Evolutionary conservation across 2,329 filamentous ascomycete species (phyloP).

Genomic region (Diaporthe nobilis): DNA sequence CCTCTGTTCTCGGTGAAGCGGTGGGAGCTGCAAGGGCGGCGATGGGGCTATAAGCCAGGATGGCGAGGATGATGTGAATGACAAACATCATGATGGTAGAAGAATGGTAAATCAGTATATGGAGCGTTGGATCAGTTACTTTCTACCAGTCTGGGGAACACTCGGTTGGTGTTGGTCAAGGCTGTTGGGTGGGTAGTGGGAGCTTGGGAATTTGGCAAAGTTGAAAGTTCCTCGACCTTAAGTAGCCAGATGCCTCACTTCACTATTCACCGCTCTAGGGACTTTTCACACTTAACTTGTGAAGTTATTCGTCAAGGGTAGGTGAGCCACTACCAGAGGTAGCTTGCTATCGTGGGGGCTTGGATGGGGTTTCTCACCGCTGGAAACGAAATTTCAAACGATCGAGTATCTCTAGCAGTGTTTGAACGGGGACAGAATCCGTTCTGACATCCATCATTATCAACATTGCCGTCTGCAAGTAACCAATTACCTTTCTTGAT

Average conservation of each 20-base stretch:
- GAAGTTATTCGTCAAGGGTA: not conserved
- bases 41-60: constrained; percentile 1
- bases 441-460: not conserved
- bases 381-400: not conserved
- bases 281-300: not conserved
- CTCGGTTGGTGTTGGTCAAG: not conserved
- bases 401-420: not conserved
- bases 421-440: not conserved
- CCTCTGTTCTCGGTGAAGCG: not conserved
- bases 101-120: too few relatives aligned
- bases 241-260: not conserved
- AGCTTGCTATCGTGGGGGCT: too few relatives aligned
- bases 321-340: not conserved
- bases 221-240: too few relatives aligned
- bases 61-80: not conserved
- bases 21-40: not conserved
- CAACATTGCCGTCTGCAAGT: not conserved
- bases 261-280: not conserved
- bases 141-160: not conserved
- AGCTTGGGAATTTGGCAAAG: not conserved
- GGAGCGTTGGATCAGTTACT: not conserved
- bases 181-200: too few relatives aligned
- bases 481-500: too few relatives aligned
- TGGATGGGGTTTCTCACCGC: not conserved
- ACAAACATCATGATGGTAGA: not conserved